A percentile compares a stretch with the other conserved stretches of the same genome.
These are phyloP conservation scores for Psilocybe sp. DNA, from an alignment of 768 basidiomycete genomes.

Conservation along the genomic window DNA sequence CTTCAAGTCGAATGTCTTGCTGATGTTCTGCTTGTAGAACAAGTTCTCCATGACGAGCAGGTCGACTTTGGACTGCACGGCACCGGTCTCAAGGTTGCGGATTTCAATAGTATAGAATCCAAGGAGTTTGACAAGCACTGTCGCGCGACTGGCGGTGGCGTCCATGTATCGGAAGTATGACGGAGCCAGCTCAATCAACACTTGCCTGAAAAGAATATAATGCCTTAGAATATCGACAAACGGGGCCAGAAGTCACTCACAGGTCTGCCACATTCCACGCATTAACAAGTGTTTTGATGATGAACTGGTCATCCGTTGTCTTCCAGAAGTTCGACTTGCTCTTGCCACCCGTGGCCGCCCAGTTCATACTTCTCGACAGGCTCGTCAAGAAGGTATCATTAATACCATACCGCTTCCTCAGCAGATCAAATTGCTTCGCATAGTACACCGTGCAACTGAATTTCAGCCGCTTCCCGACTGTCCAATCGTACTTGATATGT, in stretches of 20 bases:
- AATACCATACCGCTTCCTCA: conserved; percentile 66
- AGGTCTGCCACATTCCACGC: conserved; percentile 86
- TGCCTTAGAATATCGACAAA: not conserved
- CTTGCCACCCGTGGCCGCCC: conserved; percentile 80
- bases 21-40: conserved; percentile 67
- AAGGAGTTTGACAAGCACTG: conserved; percentile 73
- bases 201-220: conserved; percentile 49
- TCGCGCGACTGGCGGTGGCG: conserved; percentile 60
- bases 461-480: conserved; percentile 68
- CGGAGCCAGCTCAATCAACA: conserved; percentile 72
- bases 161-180: conserved; percentile 81
- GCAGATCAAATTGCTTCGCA: conserved; percentile 72
- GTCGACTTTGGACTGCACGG: conserved; percentile 65
- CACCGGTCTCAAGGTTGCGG: conserved; percentile 66
- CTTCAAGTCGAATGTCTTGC: conserved; percentile 78
- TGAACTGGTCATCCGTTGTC: conserved; percentile 71
- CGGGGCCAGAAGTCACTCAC: conserved; percentile 40
- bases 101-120: conserved; percentile 83
- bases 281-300: conserved; percentile 83
- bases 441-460: conserved; percentile 84
- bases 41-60: conserved; percentile 85
- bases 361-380: conserved; percentile 55
- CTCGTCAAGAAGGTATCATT: conserved; percentile 60
- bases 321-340: conserved; percentile 82
- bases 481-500: conserved; percentile 83